phyloP scores from a whole-genome alignment of 2,329 filamentous ascomycete genomes.

The Paraphaeosphaeria minitans region DNA sequence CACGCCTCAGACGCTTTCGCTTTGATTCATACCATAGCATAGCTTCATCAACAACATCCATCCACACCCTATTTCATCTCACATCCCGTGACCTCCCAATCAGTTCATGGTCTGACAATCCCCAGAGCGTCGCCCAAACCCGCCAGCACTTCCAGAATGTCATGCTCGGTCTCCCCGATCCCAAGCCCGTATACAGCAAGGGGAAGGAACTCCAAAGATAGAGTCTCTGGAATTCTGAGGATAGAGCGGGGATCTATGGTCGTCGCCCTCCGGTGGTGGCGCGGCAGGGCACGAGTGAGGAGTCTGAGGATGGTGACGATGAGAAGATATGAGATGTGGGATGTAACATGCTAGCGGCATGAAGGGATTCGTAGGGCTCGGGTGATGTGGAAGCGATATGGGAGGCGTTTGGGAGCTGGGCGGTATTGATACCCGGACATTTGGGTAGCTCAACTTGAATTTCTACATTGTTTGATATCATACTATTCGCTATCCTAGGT shows the following conservation, averaged over 20 bases:
- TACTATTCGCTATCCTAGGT: neutral
- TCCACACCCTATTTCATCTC: neutral
- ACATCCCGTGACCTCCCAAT: neutral
- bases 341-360: neutral
- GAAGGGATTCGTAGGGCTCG: neutral
- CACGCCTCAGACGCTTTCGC: neutral
- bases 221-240: no score
- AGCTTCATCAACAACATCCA: neutral
- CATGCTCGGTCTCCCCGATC: slow-evolving; percentile 30
- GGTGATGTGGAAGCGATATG: no score
- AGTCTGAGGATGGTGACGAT: no score
- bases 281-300: no score
- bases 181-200: slow-evolving; percentile 14
- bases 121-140: slow-evolving; percentile 37
- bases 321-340: no score
- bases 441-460: neutral
- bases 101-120: neutral
- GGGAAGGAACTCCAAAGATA: slow-evolving; percentile 9
- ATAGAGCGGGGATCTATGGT: no score
- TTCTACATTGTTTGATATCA: neutral
- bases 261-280: no score
- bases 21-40: neutral
- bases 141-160: slow-evolving; percentile 39
- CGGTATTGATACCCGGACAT: neutral
- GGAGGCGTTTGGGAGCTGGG: no score